Evolutionary conservation across 2,329 filamentous ascomycete species (phyloP).

Genomic region (Emericellopsis atlantica): DNA sequence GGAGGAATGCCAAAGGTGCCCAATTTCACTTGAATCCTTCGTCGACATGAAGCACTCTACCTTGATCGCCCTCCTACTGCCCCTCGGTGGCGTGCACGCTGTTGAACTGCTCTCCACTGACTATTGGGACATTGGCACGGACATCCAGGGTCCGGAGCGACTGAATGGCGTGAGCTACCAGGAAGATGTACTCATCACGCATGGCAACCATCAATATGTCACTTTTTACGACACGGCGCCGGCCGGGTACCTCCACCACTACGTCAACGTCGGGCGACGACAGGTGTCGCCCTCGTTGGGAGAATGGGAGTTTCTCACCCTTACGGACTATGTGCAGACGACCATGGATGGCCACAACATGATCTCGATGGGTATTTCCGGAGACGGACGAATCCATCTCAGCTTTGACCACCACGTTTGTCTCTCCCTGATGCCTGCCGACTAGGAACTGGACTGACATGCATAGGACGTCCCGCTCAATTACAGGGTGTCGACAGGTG

Average conservation of each 20-base stretch:
- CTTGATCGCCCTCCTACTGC: too few species aligned
- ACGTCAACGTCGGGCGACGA: constrained; percentile 8
- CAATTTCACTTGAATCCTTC: too few species aligned
- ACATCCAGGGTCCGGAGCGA: constrained; percentile 6
- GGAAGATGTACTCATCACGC: constrained; percentile 7
- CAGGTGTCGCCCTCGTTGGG: constrained; percentile 1
- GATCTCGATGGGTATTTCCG: constrained; percentile 9
- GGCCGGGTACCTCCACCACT: constrained; percentile 5
- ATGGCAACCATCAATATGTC: constrained; percentile 8
- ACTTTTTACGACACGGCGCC: constrained; percentile 8
- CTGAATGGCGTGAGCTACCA: constrained; percentile 10
- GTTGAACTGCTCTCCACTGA: neutral
- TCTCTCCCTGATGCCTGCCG: neutral
- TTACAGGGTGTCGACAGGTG: constrained; percentile 6
- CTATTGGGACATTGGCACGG: constrained; percentile 5
- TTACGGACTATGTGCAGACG: constrained; percentile 8
- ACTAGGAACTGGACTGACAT: neutral
- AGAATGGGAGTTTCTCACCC: constrained; percentile 7
- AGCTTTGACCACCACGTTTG: constrained; percentile 9
- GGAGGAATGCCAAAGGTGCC: too few species aligned
- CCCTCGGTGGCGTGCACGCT: neutral
- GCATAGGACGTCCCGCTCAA: constrained; percentile 8
- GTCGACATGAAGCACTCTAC: too few species aligned
- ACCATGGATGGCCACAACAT: constrained; percentile 10
- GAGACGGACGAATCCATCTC: constrained; percentile 8